Conservation (phyloP, 2,329 filamentous ascomycete genomes). For the Colletotrichum musae region DNA sequence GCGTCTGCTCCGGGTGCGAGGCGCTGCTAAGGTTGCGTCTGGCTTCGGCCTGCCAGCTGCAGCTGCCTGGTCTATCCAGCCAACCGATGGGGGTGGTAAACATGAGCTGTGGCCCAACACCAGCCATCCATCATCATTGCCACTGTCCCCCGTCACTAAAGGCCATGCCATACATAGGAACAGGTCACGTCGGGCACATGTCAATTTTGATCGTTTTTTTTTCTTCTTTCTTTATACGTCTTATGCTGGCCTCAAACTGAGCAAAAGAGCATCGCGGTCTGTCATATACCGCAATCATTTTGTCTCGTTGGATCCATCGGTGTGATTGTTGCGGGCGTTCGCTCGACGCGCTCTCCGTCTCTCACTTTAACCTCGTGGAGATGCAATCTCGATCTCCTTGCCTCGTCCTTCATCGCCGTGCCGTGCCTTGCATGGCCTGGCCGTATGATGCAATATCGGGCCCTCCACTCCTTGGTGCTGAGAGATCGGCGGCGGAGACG, state of each 20-base stretch:
- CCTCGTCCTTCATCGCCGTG: slow-evolving; percentile 30
- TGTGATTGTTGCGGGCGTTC: slow-evolving; percentile 59
- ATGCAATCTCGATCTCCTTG: slow-evolving; percentile 55
- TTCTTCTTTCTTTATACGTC: slow-evolving; percentile 17
- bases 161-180: neutral
- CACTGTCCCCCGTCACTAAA: slow-evolving; percentile 16
- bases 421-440: slow-evolving; percentile 26
- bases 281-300: slow-evolving; percentile 34
- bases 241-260: slow-evolving; percentile 34
- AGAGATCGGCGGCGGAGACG: slow-evolving; percentile 74
- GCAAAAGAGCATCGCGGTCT: slow-evolving; percentile 34
- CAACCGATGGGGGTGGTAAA: slow-evolving; percentile 23
- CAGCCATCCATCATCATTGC: slow-evolving; percentile 10
- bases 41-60: slow-evolving; percentile 27
- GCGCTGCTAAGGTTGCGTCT: slow-evolving; percentile 31
- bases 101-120: slow-evolving; percentile 10
- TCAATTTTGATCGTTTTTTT: slow-evolving; percentile 30
- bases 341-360: slow-evolving; percentile 75
- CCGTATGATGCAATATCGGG: slow-evolving; percentile 48
- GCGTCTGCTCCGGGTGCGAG: slow-evolving; percentile 12
- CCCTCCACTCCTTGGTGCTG: slow-evolving; percentile 78
- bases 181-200: slow-evolving; percentile 33
- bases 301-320: slow-evolving; percentile 45
- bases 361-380: slow-evolving; percentile 82
- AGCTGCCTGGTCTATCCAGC: slow-evolving; percentile 21